A percentile compares a stretch with the other conserved stretches of the same genome.
These are phyloP conservation scores for Diaporthe sp. DNA, from an alignment of 2,329 filamentous ascomycete genomes.

Conservation along the genomic window DNA sequence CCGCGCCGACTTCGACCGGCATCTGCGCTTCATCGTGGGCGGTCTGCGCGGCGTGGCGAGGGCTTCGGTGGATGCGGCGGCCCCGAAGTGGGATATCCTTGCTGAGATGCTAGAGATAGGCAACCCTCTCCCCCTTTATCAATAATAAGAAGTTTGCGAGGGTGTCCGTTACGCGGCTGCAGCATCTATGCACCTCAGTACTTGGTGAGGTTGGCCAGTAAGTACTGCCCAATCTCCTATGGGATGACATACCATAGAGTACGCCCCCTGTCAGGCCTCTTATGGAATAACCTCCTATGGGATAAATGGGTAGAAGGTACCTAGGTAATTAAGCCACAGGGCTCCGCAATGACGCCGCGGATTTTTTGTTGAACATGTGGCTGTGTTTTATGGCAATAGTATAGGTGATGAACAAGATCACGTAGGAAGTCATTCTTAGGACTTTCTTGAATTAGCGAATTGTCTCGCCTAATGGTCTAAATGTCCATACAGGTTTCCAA, in stretches of 20 bases:
- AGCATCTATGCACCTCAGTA: neutral
- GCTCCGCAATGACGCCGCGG: neutral
- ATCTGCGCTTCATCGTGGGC: slow-evolving; percentile 76
- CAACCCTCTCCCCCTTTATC: slow-evolving; percentile 29
- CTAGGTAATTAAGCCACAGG: neutral
- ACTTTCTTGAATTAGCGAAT: neutral
- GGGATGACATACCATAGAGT: neutral
- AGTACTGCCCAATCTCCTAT: neutral
- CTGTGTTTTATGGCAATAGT: too few species aligned
- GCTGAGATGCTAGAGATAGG: slow-evolving; percentile 80
- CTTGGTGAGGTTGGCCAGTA: neutral
- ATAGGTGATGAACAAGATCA: too few species aligned
- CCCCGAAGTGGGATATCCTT: slow-evolving; percentile 80
- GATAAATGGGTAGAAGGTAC: neutral
- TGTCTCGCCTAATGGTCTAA: neutral
- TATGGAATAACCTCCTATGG: neutral
- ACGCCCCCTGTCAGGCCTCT: too few species aligned
- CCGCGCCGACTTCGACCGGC: slow-evolving; percentile 70
- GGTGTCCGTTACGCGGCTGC: neutral
- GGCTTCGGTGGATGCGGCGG: slow-evolving; percentile 70
- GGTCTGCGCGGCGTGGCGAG: slow-evolving; percentile 81
- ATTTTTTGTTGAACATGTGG: too few species aligned
- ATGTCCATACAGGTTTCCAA: neutral
- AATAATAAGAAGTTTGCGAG: neutral
- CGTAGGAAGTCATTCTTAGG: neutral